A percentile compares a stretch with the other conserved stretches of the same genome.
Evolutionary conservation across 2,329 filamentous ascomycete genomes (phyloP).

Genomic region (Fonsecaea monophora): DNA sequence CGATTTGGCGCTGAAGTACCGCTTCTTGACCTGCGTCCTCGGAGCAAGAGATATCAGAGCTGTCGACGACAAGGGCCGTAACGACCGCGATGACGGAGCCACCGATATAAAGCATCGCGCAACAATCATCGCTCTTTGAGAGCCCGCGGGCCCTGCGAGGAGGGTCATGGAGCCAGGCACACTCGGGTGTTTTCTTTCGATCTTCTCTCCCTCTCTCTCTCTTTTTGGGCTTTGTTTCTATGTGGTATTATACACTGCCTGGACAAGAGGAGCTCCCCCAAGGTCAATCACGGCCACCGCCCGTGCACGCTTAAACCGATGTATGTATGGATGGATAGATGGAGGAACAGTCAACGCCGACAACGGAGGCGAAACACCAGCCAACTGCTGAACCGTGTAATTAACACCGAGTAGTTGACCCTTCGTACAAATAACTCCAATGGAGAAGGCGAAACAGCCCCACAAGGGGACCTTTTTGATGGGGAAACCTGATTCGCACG

Average conservation of each 20-base stretch:
- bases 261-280: no score
- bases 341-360: background rate
- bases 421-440: background rate
- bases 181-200: background rate
- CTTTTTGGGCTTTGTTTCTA: background rate
- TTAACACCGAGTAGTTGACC: no score
- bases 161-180: background rate
- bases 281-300: no score
- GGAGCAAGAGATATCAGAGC: background rate
- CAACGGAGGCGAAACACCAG: background rate
- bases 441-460: background rate
- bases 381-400: background rate
- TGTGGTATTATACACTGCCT: background rate
- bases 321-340: no score
- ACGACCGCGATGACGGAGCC: background rate
- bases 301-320: no score
- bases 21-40: background rate
- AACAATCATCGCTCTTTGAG: background rate
- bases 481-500: constrained; percentile 3
- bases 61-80: background rate
- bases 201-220: background rate
- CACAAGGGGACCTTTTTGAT: no score
- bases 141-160: background rate
- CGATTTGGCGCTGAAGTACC: constrained; percentile 10
- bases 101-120: background rate